Evolutionary conservation across 2,329 filamentous ascomycete species (phyloP), one percentile per base, ranked within the genome.

Genomic region (Colletotrichum sp.): DNA sequence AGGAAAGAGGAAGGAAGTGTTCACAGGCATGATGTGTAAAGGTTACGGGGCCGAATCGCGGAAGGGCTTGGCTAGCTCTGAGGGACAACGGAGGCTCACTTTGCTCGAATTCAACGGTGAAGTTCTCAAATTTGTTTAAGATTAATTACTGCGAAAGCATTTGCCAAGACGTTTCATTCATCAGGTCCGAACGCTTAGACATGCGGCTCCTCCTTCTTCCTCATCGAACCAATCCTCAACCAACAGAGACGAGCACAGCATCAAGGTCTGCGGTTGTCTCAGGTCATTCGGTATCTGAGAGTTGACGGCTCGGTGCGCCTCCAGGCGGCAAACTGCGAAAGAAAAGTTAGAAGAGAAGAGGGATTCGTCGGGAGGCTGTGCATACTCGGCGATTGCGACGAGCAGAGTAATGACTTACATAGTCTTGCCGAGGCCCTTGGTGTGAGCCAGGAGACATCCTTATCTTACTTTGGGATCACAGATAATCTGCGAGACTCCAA

Each of bases 381-480:
- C 88, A 5, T 95, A 91, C 78, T 94, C 90, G 6, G 92, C 88
- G 76, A 98, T 90, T 0, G 94, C 93, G 18, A 94, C 89, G 8
- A 98, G 89, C n/a, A 98, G 86, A 1, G 95, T 94, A 75, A 98
- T 95, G 8, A 95, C 91, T 85, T 98, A 96, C 93, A 98, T 95
- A 0, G 96, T 97, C 86, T 98, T 98, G 18, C 96, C 96, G 4
- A 98, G 86, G 2, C 96, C 96, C 96, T 98, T 98, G 1, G 94
- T 95, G 82, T 98, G 96, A 8, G 96, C 94, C 25, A 98, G 88
- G 15, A 98, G 88, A 81, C 95, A 97, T 4, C 96, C 96, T 83
- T 96, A 93, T 22, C 89, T 88, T 7, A 87, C 85, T 6, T 88
- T 85, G 3, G 86, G 82, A 71, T 92, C 89, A 36, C 89, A 88